These are phyloP conservation scores for Peniophora sp. DNA, from an alignment of 1,284 basidiomycete genomes.

Conservation along the genomic window DNA sequence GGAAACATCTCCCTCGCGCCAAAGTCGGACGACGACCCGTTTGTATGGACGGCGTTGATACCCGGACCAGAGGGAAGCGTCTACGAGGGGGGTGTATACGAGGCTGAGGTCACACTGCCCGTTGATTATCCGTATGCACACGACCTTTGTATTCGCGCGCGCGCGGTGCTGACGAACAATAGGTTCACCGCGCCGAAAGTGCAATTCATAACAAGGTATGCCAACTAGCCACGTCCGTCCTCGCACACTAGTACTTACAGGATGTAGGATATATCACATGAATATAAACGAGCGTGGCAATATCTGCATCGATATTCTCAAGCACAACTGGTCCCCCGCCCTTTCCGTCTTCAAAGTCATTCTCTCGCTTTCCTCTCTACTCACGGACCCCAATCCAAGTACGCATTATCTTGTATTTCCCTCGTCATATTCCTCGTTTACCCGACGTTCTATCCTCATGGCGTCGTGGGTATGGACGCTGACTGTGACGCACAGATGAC, in stretches of 20 bases:
- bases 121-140: conserved; percentile 70
- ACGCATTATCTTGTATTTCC: conserved; percentile 21
- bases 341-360: conserved; percentile 88
- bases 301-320: conserved; percentile 78
- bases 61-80: conserved; percentile 82
- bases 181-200: conserved; percentile 84
- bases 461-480: background rate
- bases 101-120: conserved; percentile 65
- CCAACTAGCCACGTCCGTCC: conserved; percentile 1
- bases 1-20: conserved; percentile 70
- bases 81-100: conserved; percentile 84
- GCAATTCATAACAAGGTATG: conserved; percentile 66
- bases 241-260: background rate
- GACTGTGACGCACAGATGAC: conserved; percentile 38
- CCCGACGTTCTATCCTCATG: background rate
- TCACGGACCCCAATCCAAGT: conserved; percentile 89
- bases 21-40: conserved; percentile 35
- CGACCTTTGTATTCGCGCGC: background rate
- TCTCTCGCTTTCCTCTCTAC: conserved; percentile 77
- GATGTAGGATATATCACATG: conserved; percentile 83
- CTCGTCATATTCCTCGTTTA: conserved; percentile 1
- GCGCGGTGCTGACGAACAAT: background rate
- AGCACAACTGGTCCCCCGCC: conserved; percentile 87
- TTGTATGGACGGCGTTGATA: conserved; percentile 49
- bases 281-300: conserved; percentile 75